Percentiles rank a stretch among this genome's conserved stretches.
Conservation (phyloP, 129 eudicot genomes). For the Saussurea involucrata region DNA sequence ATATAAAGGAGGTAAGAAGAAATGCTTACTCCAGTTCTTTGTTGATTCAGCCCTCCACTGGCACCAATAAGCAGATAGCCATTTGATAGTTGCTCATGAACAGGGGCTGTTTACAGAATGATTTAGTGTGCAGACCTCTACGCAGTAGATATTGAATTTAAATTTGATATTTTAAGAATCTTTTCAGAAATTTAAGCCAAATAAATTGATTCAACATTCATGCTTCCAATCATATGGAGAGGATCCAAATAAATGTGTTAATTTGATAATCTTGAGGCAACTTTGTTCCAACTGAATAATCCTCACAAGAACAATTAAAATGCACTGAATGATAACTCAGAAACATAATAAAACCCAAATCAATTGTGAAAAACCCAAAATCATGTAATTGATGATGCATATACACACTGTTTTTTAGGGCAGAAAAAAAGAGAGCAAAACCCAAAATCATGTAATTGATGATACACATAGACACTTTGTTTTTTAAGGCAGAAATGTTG, state of each 20-base stretch:
- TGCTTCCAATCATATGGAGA: conserved; percentile 1
- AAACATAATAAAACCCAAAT: not conserved
- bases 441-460: too few species aligned
- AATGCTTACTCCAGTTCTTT: conserved; percentile 74
- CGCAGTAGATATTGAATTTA: not conserved
- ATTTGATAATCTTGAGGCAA: too few species aligned
- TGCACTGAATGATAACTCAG: not conserved
- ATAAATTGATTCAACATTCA: conserved; percentile 1
- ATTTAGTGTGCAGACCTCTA: not conserved
- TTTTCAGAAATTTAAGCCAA: not conserved
- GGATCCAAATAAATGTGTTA: too few species aligned
- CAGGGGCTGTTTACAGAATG: conserved; percentile 57
- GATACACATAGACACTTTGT: too few species aligned
- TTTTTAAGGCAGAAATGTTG: too few species aligned
- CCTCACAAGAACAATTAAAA: too few species aligned
- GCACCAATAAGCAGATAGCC: conserved; percentile 92
- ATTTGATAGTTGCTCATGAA: conserved; percentile 60
- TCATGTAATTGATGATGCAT: too few species aligned
- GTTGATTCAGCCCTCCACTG: conserved; percentile 96
- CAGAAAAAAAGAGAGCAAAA: too few species aligned
- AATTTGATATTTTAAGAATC: not conserved
- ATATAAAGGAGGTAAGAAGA: not conserved
- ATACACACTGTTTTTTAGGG: too few species aligned
- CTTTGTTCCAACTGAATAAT: too few species aligned
- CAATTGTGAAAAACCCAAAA: not conserved